phyloP scores from a whole-genome alignment of 1,284 basidiomycete species.

The Trichosporon coremiiforme region DNA sequence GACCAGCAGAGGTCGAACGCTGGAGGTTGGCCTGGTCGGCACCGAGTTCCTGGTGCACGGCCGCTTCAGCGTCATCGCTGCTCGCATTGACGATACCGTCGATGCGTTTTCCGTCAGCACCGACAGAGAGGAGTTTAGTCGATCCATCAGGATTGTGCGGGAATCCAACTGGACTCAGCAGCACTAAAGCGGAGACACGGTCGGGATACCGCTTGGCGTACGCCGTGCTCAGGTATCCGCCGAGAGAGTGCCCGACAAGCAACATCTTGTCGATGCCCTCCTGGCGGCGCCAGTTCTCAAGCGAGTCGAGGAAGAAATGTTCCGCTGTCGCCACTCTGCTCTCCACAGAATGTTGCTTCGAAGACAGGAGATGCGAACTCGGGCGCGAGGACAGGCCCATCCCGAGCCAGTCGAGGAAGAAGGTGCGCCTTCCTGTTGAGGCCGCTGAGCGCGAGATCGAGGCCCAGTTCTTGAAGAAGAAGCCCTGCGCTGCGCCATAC shows the following conservation, averaged over 20 bases:
- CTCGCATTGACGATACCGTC: constrained; percentile 34
- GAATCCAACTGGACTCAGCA: constrained; percentile 88
- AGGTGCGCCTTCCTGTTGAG: constrained; percentile 65
- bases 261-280: constrained; percentile 86
- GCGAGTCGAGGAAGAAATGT: constrained; percentile 85
- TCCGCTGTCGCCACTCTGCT: constrained; percentile 69
- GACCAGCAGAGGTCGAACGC: not conserved
- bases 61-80: no score
- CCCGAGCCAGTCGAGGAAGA: constrained; percentile 92
- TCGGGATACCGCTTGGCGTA: constrained; percentile 83
- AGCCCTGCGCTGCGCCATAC: constrained; percentile 82
- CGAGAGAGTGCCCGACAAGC: constrained; percentile 77
- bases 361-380: constrained; percentile 49
- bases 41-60: constrained; percentile 32
- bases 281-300: constrained; percentile 83
- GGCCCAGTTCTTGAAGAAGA: constrained; percentile 59
- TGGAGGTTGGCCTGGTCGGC: constrained; percentile 23
- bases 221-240: constrained; percentile 80
- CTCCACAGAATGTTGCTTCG: constrained; percentile 47
- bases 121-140: constrained; percentile 26
- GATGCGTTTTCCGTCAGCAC: constrained; percentile 11
- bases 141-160: constrained; percentile 69
- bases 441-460: constrained; percentile 62
- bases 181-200: constrained; percentile 56
- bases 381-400: constrained; percentile 89